Base-by-base conservation (phyloP, 352 stramenopile species). In the Peronosclerospora sorghi region DNA sequence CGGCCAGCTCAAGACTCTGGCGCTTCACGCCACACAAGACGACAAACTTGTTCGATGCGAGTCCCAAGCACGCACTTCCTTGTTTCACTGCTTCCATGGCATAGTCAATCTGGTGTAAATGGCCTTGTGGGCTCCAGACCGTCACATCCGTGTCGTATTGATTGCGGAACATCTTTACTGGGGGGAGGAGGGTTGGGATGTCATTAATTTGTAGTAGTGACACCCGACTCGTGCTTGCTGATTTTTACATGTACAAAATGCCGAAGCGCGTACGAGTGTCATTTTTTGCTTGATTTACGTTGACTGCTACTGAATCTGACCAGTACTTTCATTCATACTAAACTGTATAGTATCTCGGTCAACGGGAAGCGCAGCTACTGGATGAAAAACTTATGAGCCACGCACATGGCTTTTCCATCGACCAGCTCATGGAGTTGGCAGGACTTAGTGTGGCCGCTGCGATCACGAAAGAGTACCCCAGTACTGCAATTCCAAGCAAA, bases 91-190 rank as follows among this genome's bases (percentile, higher is more conserved):
- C 91, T 65, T 97, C 89, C 74, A 96, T 96, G 21, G 85, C 92
- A 45, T 97, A 96, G 67, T 98, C 88, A 56, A 99, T 95, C 86
- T 99, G 96, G 64, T 98, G 90, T 35, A 99, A 72, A 59, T 97
- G 94, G 28, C 96, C 96, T 78, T 99, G 95, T 21, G 96, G 96
- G 68, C 83, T 97, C 94, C 95, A 99, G 42, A 98, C 96, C 37
- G 96, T 99, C 62, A 99, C 96, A 69, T 99, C 96, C 48, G 96
- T 99, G 80, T 99, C 96, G 71, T 99, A 99, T 69, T 98, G 89
- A 73, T 98, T 99, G 52, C 95, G 85, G 72, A 98, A 98, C 96
- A 99, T 99, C 52, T 26, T 34, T 4, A 17, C 28, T 29, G 15
- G 13, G 14, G 17, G 19, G 24, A 32, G 53, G 45, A 49, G 56